Percentiles rank a stretch among this genome's conserved stretches.
Conservation (phyloP, 257 asterid genomes). For the Solanum sparsipilum region DNA sequence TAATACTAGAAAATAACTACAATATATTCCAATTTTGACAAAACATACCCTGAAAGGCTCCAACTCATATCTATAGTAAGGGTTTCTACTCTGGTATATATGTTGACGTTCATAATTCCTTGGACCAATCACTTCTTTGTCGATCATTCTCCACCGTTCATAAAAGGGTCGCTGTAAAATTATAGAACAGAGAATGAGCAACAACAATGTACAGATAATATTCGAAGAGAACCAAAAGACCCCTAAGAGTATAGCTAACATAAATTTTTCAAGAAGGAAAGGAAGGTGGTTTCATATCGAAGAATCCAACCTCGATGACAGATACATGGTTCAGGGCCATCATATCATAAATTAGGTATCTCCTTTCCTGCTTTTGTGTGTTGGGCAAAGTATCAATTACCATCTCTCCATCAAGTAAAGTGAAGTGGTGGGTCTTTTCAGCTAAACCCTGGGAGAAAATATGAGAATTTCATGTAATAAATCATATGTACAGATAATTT, state of each 20-base stretch:
- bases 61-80: conserved; percentile 73
- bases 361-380: conserved; percentile 72
- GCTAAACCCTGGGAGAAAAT: conserved; percentile 42
- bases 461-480: neutral
- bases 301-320: conserved; percentile 56
- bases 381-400: conserved; percentile 80
- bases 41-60: conserved; percentile 86
- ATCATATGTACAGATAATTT: neutral
- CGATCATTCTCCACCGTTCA: conserved; percentile 97
- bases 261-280: neutral
- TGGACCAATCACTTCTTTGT: conserved; percentile 88
- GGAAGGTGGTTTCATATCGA: neutral
- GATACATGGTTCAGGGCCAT: conserved; percentile 32
- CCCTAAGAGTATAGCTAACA: neutral
- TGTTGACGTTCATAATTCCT: conserved; percentile 63
- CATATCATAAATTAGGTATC: conserved; percentile 96
- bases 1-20: neutral
- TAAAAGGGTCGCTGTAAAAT: conserved; percentile 64
- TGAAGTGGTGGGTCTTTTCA: conserved; percentile 76
- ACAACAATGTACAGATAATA: neutral
- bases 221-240: neutral
- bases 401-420: conserved; percentile 99
- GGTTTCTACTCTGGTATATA: conserved; percentile 52
- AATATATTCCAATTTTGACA: neutral
- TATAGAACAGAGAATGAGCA: neutral